Percentiles rank a stretch among this genome's conserved stretches.
These are phyloP conservation scores for Sphaerobolus stellatus DNA, from an alignment of 1,284 basidiomycete species.

Conservation along the genomic window DNA sequence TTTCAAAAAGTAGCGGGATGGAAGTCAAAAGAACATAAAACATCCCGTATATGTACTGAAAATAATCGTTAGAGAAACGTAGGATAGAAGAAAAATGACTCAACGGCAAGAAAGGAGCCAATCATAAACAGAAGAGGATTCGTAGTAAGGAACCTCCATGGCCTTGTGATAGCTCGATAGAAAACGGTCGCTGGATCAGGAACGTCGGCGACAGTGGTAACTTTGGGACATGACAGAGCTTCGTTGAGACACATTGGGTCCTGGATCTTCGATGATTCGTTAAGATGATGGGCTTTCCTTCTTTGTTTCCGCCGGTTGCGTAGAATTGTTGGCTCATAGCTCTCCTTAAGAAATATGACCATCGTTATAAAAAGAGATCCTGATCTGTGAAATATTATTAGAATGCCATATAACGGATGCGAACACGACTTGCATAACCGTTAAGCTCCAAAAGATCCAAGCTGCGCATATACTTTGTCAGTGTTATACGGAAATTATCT, in stretches of 20 bases:
- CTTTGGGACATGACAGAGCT: too few species aligned
- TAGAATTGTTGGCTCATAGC: slow-evolving; percentile 12
- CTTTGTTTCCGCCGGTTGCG: background rate
- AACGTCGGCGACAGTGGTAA: too few species aligned
- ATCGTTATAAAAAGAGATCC: background rate
- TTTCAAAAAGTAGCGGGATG: slow-evolving; percentile 11
- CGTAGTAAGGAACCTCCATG: slow-evolving; percentile 9
- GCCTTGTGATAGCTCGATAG: slow-evolving; percentile 9
- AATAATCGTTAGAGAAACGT: background rate
- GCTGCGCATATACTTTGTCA: background rate
- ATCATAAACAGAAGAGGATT: slow-evolving; percentile 8
- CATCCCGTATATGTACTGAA: slow-evolving; percentile 12
- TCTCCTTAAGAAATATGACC: slow-evolving; percentile 8
- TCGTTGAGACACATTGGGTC: background rate
- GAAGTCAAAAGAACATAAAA: slow-evolving; percentile 11
- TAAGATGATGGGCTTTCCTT: background rate
- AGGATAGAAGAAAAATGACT: background rate
- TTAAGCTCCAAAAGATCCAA: slow-evolving; percentile 12
- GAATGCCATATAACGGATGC: background rate
- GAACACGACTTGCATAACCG: background rate
- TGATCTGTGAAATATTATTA: background rate
- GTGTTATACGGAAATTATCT: too few species aligned
- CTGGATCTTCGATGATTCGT: too few species aligned
- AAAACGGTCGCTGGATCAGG: background rate
- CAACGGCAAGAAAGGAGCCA: slow-evolving; percentile 9